These are phyloP conservation scores for Podaxis pistillaris DNA, from an alignment of 768 basidiomycete genomes.

Conservation along the genomic window DNA sequence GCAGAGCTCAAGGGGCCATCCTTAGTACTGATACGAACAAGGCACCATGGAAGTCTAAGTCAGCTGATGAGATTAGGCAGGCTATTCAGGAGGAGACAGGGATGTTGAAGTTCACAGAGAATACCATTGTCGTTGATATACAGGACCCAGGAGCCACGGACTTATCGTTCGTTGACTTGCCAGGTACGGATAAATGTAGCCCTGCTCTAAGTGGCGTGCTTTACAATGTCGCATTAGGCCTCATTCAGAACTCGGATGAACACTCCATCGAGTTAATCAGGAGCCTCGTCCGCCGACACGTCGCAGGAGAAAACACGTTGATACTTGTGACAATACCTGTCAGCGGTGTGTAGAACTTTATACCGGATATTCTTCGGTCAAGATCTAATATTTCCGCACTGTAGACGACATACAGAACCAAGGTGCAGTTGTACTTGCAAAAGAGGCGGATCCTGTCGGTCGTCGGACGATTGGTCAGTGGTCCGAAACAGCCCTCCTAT, in stretches of 20 bases:
- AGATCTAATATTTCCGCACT: not conserved
- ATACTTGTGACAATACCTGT: conserved; percentile 69
- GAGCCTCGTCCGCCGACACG: conserved; percentile 45
- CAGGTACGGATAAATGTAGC: conserved; percentile 31
- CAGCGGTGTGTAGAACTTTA: conserved; percentile 39
- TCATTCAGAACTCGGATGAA: conserved; percentile 55
- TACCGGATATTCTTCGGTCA: not conserved
- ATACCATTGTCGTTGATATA: conserved; percentile 46
- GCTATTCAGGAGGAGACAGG: conserved; percentile 1
- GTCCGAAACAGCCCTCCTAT: not conserved
- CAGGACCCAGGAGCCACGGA: conserved; percentile 44
- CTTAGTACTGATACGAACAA: conserved; percentile 28
- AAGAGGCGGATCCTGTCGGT: conserved; percentile 49
- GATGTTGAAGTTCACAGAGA: conserved; percentile 44
- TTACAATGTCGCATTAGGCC: conserved; percentile 32
- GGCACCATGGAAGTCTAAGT: conserved; percentile 11
- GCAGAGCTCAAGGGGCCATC: conserved; percentile 60
- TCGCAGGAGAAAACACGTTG: conserved; percentile 49
- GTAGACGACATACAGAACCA: conserved; percentile 72
- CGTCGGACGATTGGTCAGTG: conserved; percentile 56
- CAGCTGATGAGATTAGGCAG: conserved; percentile 14
- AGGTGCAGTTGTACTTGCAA: conserved; percentile 52
- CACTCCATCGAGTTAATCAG: conserved; percentile 44
- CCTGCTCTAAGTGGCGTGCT: not conserved
- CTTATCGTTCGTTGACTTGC: conserved; percentile 53